Evolutionary conservation across 768 basidiomycete genomes (phyloP).

Genomic region (Gloeopeniophorella convolvens): DNA sequence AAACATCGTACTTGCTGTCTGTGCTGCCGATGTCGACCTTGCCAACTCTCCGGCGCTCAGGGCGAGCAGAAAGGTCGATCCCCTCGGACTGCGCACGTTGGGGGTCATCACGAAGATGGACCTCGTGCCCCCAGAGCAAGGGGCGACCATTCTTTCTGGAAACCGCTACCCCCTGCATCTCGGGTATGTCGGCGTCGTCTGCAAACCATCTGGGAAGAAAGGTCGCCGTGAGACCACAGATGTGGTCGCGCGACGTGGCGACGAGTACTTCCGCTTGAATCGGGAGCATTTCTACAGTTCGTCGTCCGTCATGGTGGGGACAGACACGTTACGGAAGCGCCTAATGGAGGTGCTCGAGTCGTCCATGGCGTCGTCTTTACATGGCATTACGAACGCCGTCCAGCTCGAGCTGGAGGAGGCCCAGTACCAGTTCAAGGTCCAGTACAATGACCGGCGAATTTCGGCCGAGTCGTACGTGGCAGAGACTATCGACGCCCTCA

Average conservation of each 20-base stretch:
- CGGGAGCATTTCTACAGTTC: conserved; percentile 54
- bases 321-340: conserved; percentile 79
- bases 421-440: conserved; percentile 98
- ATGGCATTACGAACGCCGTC: conserved; percentile 94
- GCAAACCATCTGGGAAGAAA: conserved; percentile 64
- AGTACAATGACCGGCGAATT: conserved; percentile 93
- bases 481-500: conserved; percentile 91
- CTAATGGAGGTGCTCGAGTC: conserved; percentile 98
- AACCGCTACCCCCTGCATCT: conserved; percentile 96
- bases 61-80: conserved; percentile 91
- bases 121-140: conserved; percentile 79
- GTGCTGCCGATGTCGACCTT: conserved; percentile 96
- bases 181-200: conserved; percentile 95
- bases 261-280: conserved; percentile 65
- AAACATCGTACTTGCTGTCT: conserved; percentile 99
- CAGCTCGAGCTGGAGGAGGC: conserved; percentile 96
- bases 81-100: conserved; percentile 89
- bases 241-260: conserved; percentile 46
- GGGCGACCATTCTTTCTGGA: conserved; percentile 73
- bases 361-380: conserved; percentile 93
- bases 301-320: conserved; percentile 79
- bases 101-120: conserved; percentile 99
- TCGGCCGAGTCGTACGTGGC: conserved; percentile 96
- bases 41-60: conserved; percentile 95
- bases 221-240: conserved; percentile 43